Evolutionary conservation across 331 rosid genomes (phyloP), one percentile per base, ranked within the genome.

Genomic region (Pyracantha coccinea): DNA sequence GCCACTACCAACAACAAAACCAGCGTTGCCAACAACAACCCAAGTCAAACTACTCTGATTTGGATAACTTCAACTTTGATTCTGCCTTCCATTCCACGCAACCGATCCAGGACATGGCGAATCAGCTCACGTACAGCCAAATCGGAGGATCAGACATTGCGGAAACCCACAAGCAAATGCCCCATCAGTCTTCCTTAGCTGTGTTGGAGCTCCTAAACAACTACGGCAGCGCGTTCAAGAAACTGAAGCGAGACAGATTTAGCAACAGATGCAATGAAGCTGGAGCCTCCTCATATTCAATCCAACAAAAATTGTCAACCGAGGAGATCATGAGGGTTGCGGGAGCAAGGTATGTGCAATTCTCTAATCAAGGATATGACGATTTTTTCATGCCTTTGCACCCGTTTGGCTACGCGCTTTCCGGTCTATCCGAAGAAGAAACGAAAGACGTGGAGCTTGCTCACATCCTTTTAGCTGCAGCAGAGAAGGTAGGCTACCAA

Each of bases 281-380:
- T 24, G 23, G 1, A 17, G 41, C 68, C 13, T 16, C 41, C 41
- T 25, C 33, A 6, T 41, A 19, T 29, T 47, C n/a, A 19, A 78
- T 76, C 21, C 78, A 41, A 6, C 83, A 78, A 28, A 87, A 77
- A 25, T 80, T 79, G 77, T 93, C 97, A 44, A 81, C 90, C 0
- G 97, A 85, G 78, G 97, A 86, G 72, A 73, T 88, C 60, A 73
- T 93, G 25, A 83, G 88, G 83, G 79, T 88, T 3, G 94, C 96
- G 6, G 94, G 92, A 73, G 83, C 83, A 83, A 89, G 92, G 85
- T 91, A 87, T 75, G 66, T 90, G 2, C 88, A 87, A 77, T 79
- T 73, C 47, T 88, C 83, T 57, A 71, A 82, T 1, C 79, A 80
- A 21, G 85, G 85, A 77, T 55, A 76, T 71, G 89, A 81, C 53